Percentiles rank a stretch among this genome's conserved stretches.
phyloP scores from a whole-genome alignment of 208 protist genomes.

The Trypanosoma theileri region DNA sequence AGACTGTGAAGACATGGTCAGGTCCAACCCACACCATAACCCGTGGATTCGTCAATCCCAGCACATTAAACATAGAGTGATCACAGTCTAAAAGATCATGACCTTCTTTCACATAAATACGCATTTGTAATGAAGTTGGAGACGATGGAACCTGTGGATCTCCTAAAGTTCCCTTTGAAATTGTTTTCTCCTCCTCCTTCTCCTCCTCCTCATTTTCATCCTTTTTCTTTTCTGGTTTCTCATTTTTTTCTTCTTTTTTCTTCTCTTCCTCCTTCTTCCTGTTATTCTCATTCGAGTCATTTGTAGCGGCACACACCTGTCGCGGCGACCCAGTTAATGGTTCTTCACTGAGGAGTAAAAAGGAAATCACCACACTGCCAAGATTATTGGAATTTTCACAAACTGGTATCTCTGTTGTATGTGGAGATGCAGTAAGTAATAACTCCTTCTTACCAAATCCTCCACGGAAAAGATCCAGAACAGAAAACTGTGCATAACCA shows the following conservation, averaged over 20 bases:
- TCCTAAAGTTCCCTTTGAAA: not conserved
- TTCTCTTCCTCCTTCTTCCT: not conserved
- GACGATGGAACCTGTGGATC: not conserved
- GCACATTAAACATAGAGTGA: conserved; percentile 35
- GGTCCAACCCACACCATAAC: conserved; percentile 56
- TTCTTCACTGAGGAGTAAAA: not conserved
- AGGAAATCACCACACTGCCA: conserved; percentile 18
- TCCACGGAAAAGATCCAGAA: conserved; percentile 20
- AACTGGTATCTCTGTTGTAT: not conserved
- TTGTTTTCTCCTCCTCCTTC: not conserved
- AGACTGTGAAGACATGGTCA: conserved; percentile 38
- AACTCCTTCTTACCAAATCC: conserved; percentile 26
- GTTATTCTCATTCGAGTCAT: not conserved
- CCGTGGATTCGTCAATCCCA: conserved; percentile 41
- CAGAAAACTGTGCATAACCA: conserved; percentile 18
- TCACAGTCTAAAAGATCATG: conserved; percentile 34
- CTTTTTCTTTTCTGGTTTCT: not conserved
- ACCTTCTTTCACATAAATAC: conserved; percentile 45
- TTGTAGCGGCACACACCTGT: no score
- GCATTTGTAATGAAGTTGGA: conserved; percentile 18
- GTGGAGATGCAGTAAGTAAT: not conserved
- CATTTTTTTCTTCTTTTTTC: not conserved
- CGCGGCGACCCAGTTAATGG: no score
- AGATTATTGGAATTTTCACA: not conserved
- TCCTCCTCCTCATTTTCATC: not conserved